These are phyloP conservation scores for Batrachochytrium dendrobatidis DNA, from an alignment of 371 early-diverging fungal genomes.

Conservation along the genomic window DNA sequence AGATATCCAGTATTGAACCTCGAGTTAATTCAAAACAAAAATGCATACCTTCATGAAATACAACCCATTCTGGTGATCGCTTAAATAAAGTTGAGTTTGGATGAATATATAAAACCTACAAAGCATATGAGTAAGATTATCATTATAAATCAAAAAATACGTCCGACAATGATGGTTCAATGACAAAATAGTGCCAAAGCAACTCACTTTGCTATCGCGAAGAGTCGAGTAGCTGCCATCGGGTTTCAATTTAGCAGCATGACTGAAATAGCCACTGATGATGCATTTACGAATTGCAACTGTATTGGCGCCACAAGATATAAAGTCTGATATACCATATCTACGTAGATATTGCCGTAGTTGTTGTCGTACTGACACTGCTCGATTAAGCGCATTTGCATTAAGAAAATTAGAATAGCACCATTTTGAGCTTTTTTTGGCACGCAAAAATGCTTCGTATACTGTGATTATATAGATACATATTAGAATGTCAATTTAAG, in stretches of 20 bases:
- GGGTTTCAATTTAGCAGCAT: constrained; percentile 60
- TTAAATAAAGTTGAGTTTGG: constrained; percentile 70
- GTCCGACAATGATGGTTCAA: not conserved
- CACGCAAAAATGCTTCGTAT: constrained; percentile 63
- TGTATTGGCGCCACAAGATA: constrained; percentile 29
- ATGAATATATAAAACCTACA: constrained; percentile 45
- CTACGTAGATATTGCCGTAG: constrained; percentile 52
- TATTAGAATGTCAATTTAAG: not conserved
- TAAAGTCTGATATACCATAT: constrained; percentile 21
- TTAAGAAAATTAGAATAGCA: constrained; percentile 66
- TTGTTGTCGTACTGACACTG: constrained; percentile 62
- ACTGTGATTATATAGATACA: constrained; percentile 32
- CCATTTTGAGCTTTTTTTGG: constrained; percentile 62
- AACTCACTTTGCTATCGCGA: constrained; percentile 33
- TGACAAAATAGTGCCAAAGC: not conserved
- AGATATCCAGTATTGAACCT: not conserved
- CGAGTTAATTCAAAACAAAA: not conserved
- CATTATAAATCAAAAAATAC: not conserved
- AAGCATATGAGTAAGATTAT: not conserved
- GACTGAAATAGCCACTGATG: constrained; percentile 64
- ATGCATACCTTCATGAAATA: constrained; percentile 61
- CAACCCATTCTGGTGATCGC: constrained; percentile 66
- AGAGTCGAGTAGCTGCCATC: constrained; percentile 63
- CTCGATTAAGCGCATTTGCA: constrained; percentile 61
- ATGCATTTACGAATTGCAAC: constrained; percentile 61